Base-by-base conservation (phyloP, 2,329 filamentous ascomycete genomes). In the Aspergillus eucalypticola region DNA sequence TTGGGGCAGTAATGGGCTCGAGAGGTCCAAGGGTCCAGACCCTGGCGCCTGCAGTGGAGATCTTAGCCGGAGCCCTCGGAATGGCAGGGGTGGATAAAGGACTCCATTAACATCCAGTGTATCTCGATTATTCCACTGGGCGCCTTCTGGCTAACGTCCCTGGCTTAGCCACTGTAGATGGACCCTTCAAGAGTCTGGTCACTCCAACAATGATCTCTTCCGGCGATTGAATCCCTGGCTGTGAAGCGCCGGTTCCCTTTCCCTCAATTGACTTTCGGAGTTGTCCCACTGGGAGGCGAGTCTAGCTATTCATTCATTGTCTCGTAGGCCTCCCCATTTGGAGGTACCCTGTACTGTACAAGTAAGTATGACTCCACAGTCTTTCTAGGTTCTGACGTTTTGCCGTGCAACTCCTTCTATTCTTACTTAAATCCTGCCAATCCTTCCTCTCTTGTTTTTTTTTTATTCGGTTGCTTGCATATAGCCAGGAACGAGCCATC, bases 41-140 rank as follows among this genome's bases (percentile, higher is more conserved):
- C 51, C 21, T 44, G 21, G 17, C 23, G 23, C 35, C 21, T 13
- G 56, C 42, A 46, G 56, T 59, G 60, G 50, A 63, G 53, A 48
- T 59, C 49, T 64, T 60, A 59, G 32, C 38, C 42, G 21, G 44
- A 32, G 44, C 52, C 53, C 59, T 59, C 53, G 56, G 60, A 63
- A 64, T 61, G 60, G 54, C 29, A 53, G 54, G 52, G 53, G 46
- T 41, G 60, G 27, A 61, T 8, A 55, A 64, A 54, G 61, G 61
- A 65, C 57, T 11, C 32, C 32, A 35, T 35, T 10, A 11, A 13
- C 32, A 35, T 35, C 11, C 32, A 13, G 32, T 35, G 32, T 35
- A 50, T 42, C 58, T 29, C 27, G n/a, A 29, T 29, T 29, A 4
- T 6, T 15, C 23, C 21, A 11, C 52, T 44, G 25, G 39, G 39